Conservation (phyloP, 148 eudicot species). For the Heliosperma pusillum region DNA sequence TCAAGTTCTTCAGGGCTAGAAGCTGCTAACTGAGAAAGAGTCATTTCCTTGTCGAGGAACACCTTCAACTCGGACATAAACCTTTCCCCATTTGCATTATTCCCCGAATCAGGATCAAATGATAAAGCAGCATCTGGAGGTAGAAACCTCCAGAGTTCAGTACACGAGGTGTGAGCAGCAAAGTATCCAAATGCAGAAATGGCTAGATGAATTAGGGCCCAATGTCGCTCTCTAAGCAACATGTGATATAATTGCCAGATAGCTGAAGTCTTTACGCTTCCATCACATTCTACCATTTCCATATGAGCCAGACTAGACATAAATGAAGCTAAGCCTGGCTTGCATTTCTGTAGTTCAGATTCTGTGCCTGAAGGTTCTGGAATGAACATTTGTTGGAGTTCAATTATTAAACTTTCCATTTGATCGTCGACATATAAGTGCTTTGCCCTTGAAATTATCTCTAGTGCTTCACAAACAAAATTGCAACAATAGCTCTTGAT, state of each 20-base stretch:
- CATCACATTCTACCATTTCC: conserved; percentile 53
- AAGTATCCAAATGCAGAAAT: conserved; percentile 76
- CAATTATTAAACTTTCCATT: conserved; percentile 67
- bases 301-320: conserved; percentile 70
- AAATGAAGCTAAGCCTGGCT: conserved; percentile 70
- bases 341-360: conserved; percentile 50
- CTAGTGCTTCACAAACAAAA: conserved; percentile 61
- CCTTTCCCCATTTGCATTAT: conserved; percentile 49
- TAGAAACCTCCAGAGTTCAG: conserved; percentile 82
- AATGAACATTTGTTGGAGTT: conserved; percentile 65
- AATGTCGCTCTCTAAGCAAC: conserved; percentile 74
- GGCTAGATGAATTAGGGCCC: conserved; percentile 82
- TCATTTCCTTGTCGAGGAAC: conserved; percentile 70
- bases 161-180: conserved; percentile 80
- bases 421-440: conserved; percentile 54
- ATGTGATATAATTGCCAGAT: conserved; percentile 68
- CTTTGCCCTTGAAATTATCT: conserved; percentile 51
- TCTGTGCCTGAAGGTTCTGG: conserved; percentile 37
- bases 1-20: conserved; percentile 47
- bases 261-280: conserved; percentile 45
- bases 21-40: conserved; percentile 36
- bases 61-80: conserved; percentile 79
- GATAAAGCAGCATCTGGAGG: conserved; percentile 88
- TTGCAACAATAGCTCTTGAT: conserved; percentile 44
- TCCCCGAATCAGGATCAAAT: conserved; percentile 61